Conservation (phyloP, 164 flowering plant species). For the Piper betle region DNA sequence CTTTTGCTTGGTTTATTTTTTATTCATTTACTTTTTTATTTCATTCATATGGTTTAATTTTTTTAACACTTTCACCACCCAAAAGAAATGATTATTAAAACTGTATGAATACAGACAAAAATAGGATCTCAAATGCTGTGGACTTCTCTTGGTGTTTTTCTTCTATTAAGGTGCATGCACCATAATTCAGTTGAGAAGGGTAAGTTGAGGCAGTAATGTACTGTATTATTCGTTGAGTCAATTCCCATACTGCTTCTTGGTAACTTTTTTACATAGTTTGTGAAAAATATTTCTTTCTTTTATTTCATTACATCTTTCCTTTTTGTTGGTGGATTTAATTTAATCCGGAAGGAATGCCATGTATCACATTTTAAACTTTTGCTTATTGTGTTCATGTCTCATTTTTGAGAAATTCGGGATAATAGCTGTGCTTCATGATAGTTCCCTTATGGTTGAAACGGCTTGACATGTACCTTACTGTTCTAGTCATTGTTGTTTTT, state of each 20-base stretch:
- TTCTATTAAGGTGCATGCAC: conserved; percentile 19
- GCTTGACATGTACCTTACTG: background rate
- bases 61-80: background rate
- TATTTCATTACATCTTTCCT: background rate
- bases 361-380: no score
- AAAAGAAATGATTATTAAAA: conserved; percentile 2
- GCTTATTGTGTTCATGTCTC: no score
- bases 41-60: background rate
- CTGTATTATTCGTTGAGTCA: no score
- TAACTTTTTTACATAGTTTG: background rate
- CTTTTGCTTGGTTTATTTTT: no score
- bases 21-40: background rate
- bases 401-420: no score
- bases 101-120: conserved; percentile 18
- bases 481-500: conserved; percentile 1
- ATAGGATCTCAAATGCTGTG: conserved; percentile 14
- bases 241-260: background rate
- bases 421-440: no score
- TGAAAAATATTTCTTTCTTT: background rate
- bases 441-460: background rate
- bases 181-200: conserved; percentile 48
- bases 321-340: background rate
- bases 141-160: conserved; percentile 22
- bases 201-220: conserved; percentile 11
- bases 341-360: no score